Percentiles rank a stretch among this genome's conserved stretches.
These are phyloP conservation scores for Pseudogymnoascus sp. DNA, from an alignment of 2,329 filamentous ascomycete genomes.

Conservation along the genomic window DNA sequence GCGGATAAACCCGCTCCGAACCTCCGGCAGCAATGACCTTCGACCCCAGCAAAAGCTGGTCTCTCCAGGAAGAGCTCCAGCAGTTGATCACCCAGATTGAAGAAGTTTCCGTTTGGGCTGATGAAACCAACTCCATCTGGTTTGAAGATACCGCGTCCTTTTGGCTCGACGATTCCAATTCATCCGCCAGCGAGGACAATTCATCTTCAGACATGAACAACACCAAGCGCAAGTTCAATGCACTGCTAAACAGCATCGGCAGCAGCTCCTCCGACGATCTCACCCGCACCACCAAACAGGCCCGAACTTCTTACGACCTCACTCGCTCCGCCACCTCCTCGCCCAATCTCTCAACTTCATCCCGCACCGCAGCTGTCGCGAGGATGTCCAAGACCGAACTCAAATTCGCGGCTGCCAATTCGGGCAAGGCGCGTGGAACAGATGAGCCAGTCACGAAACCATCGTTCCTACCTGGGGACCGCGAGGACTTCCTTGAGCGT, in stretches of 20 bases:
- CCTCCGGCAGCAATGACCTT: neutral
- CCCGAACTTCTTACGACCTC: constrained; percentile 36
- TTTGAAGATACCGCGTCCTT: neutral
- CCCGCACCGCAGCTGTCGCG: neutral
- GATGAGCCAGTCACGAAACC: neutral
- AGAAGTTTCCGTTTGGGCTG: neutral
- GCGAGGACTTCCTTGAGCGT: constrained; percentile 70
- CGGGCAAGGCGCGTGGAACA: neutral
- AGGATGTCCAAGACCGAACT: neutral
- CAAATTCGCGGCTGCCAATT: constrained; percentile 8
- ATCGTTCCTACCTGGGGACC: constrained; percentile 58
- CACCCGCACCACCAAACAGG: constrained; percentile 21
- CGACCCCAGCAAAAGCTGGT: constrained; percentile 1
- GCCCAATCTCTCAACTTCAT: constrained; percentile 26
- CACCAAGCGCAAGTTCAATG: constrained; percentile 79
- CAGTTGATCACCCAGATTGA: constrained; percentile 2
- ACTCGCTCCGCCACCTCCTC: constrained; percentile 32
- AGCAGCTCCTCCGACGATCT: constrained; percentile 33
- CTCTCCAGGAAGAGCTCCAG: constrained; percentile 8
- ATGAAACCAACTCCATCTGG: constrained; percentile 3
- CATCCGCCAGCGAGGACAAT: neutral
- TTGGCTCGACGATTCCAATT: constrained; percentile 4
- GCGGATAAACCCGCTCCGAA: neutral
- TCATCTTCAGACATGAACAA: constrained; percentile 49
- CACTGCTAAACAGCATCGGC: constrained; percentile 60